Conservation (phyloP, 257 asterid genomes). For the Avicennia marina region DNA sequence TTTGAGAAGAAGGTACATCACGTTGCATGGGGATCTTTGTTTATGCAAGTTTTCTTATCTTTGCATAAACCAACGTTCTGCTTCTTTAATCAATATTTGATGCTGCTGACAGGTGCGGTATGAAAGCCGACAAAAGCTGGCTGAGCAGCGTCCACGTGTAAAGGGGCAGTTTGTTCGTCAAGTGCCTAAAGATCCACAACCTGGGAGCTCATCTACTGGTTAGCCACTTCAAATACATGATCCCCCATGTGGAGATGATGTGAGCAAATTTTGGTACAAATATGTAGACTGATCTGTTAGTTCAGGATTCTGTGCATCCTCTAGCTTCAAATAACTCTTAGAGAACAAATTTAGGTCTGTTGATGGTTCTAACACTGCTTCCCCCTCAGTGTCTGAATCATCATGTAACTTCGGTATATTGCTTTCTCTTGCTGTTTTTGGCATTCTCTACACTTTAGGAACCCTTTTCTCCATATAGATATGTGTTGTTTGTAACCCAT, state of each 20-base stretch:
- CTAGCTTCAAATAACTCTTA: slow-evolving; percentile 15
- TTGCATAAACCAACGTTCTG: too few relatives aligned
- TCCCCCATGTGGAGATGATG: slow-evolving; percentile 7
- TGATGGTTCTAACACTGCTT: slow-evolving; percentile 10
- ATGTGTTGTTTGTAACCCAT: slow-evolving; percentile 10
- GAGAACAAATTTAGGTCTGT: slow-evolving; percentile 9
- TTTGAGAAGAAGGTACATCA: slow-evolving; percentile 81
- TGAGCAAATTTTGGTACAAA: slow-evolving; percentile 26
- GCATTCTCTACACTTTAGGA: not conserved
- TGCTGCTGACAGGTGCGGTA: slow-evolving; percentile 64
- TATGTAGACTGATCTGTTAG: slow-evolving; percentile 26
- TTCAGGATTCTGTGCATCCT: not conserved
- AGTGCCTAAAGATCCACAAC: slow-evolving; percentile 34
- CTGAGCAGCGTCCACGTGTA: slow-evolving; percentile 94
- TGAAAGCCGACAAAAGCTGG: slow-evolving; percentile 92
- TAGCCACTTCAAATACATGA: slow-evolving; percentile 17
- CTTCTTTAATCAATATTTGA: not conserved
- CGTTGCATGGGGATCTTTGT: not conserved
- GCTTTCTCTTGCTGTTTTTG: not conserved
- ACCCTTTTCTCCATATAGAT: slow-evolving; percentile 6
- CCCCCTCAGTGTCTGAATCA: slow-evolving; percentile 7
- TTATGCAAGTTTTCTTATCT: not conserved
- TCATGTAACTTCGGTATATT: not conserved
- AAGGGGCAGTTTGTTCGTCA: slow-evolving; percentile 98
- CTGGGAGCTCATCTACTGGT: slow-evolving; percentile 35